phyloP scores from a whole-genome alignment of 257 asterid species.

The Mentha longifolia region DNA sequence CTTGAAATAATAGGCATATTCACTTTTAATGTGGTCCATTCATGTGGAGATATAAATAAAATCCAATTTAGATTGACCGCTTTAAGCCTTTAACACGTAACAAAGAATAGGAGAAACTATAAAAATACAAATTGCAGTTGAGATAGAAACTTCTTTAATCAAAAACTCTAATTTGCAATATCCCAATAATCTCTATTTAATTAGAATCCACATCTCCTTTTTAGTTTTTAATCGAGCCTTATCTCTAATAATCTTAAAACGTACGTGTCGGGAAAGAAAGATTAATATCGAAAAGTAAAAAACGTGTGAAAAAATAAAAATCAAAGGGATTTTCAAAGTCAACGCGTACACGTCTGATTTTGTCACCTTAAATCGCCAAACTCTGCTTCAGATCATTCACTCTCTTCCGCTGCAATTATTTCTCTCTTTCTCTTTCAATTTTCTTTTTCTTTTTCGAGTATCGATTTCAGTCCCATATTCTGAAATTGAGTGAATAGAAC shows the following conservation, averaged over 20 bases:
- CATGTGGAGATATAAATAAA: too few species aligned
- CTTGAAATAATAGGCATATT: too few species aligned
- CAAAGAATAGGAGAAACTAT: background rate
- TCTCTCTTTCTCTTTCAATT: background rate
- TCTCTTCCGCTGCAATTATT: background rate
- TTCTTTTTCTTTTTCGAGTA: background rate
- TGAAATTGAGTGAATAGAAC: too few species aligned
- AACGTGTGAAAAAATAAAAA: slow-evolving; percentile 29
- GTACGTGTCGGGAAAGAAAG: background rate
- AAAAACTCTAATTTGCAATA: background rate
- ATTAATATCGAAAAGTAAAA: background rate
- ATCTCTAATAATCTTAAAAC: background rate
- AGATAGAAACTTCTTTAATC: background rate
- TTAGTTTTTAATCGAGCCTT: background rate
- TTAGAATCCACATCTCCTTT: background rate
- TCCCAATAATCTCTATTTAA: background rate
- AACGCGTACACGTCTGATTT: slow-evolving; percentile 19
- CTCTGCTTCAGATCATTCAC: background rate
- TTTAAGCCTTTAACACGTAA: too few species aligned
- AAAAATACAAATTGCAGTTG: background rate
- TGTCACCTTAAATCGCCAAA: slow-evolving; percentile 21
- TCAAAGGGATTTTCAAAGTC: slow-evolving; percentile 17
- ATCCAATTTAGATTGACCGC: too few species aligned
- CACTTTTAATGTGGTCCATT: too few species aligned
- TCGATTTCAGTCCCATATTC: background rate